Conservation (phyloP, 2,329 filamentous ascomycete species). For the Claviceps cyperi region DNA sequence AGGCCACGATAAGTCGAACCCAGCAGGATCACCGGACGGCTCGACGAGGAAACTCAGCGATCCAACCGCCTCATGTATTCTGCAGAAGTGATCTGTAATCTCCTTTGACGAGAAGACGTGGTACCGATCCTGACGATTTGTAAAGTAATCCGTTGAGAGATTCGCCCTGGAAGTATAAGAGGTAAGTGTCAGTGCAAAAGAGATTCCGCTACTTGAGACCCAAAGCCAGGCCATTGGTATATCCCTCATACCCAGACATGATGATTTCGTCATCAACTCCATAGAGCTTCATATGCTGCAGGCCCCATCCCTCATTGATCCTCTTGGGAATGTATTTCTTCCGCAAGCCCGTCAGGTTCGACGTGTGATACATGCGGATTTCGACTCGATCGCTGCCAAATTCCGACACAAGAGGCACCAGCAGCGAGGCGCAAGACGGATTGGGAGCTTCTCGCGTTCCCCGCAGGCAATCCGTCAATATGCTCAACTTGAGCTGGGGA, state of each 20-base stretch:
- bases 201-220: neutral
- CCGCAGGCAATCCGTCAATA: conserved; percentile 80
- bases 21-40: conserved; percentile 40
- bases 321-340: conserved; percentile 75
- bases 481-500: conserved; percentile 64
- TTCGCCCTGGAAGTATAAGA: conserved; percentile 46
- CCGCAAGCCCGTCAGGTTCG: conserved; percentile 75
- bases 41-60: conserved; percentile 69
- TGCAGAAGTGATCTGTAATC: conserved; percentile 69
- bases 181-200: neutral
- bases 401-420: conserved; percentile 69
- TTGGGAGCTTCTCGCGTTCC: conserved; percentile 83
- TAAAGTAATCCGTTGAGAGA: conserved; percentile 87
- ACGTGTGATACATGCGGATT: conserved; percentile 95
- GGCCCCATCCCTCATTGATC: conserved; percentile 95
- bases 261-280: conserved; percentile 92
- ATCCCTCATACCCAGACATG: conserved; percentile 54
- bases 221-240: neutral
- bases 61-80: conserved; percentile 62
- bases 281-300: conserved; percentile 99
- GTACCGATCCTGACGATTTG: conserved; percentile 86
- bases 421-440: conserved; percentile 73
- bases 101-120: conserved; percentile 73
- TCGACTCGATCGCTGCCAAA: conserved; percentile 86
- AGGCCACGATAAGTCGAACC: conserved; percentile 60